Conservation (phyloP, 1,284 basidiomycete species). For the Limonomyces culmigenus region DNA sequence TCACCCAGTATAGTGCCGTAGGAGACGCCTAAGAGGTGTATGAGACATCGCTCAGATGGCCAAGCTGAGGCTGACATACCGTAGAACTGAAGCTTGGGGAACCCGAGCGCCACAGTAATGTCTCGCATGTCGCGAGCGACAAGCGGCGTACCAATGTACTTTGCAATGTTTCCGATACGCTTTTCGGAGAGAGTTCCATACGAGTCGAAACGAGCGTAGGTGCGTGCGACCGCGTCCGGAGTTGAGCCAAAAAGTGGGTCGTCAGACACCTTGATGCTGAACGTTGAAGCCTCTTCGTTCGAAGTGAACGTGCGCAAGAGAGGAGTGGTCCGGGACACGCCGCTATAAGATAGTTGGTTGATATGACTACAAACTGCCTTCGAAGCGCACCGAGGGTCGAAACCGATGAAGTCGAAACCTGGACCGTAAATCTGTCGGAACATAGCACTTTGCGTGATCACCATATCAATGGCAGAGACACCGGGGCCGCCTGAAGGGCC, state of each 20-base stretch:
- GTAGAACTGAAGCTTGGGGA: background rate
- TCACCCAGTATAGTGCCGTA: background rate
- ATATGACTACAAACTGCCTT: background rate
- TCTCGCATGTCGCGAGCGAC: background rate
- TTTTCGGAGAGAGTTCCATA: background rate
- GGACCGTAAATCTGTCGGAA: background rate
- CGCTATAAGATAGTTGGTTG: background rate
- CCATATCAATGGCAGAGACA: background rate
- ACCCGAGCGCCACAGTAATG: background rate
- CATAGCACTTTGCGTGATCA: background rate
- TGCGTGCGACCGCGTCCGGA: background rate
- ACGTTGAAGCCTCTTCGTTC: background rate
- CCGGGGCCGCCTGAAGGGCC: background rate
- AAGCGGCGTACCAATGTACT: background rate
- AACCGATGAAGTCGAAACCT: background rate
- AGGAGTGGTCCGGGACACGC: background rate
- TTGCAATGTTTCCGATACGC: background rate
- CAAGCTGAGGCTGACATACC: too few relatives aligned
- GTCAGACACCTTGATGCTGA: background rate
- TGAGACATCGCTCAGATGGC: too few relatives aligned
- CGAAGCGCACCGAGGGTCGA: background rate
- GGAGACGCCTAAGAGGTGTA: too few relatives aligned
- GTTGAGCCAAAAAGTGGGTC: background rate
- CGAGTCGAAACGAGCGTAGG: background rate
- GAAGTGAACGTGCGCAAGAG: background rate